Conservation (phyloP, 768 basidiomycete species). For the Lentinula lateritia region DNA sequence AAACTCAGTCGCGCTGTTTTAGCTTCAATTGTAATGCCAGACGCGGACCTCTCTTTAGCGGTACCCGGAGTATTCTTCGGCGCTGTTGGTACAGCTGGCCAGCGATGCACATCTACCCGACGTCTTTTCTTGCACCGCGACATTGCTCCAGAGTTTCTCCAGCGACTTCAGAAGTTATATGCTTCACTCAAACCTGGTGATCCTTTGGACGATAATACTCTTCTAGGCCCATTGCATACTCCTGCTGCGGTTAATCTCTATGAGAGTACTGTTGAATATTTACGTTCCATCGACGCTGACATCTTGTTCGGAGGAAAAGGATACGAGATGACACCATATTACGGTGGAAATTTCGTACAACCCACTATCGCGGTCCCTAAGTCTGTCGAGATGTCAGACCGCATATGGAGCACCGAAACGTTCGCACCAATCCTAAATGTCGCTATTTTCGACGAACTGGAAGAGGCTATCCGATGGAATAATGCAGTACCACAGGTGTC, state of each 20-base stretch:
- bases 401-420: slow-evolving; percentile 73
- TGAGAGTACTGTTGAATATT: slow-evolving; percentile 50
- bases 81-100: slow-evolving; percentile 76
- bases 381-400: slow-evolving; percentile 44
- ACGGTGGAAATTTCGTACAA: slow-evolving; percentile 81
- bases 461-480: slow-evolving; percentile 86
- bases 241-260: slow-evolving; percentile 64
- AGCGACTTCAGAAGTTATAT: slow-evolving; percentile 71
- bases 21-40: slow-evolving; percentile 91
- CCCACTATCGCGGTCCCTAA: slow-evolving; percentile 78
- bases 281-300: slow-evolving; percentile 64
- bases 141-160: slow-evolving; percentile 73
- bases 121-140: slow-evolving; percentile 83
- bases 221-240: slow-evolving; percentile 86
- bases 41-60: slow-evolving; percentile 88
- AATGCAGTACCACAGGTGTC: slow-evolving; percentile 77
- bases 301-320: slow-evolving; percentile 68
- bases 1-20: slow-evolving; percentile 13
- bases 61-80: slow-evolving; percentile 91
- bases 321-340: slow-evolving; percentile 43
- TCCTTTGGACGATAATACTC: slow-evolving; percentile 65
- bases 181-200: slow-evolving; percentile 73
- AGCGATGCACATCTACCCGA: slow-evolving; percentile 87
- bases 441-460: slow-evolving; percentile 79
- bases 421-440: slow-evolving; percentile 90